phyloP scores from a whole-genome alignment of 1,284 basidiomycete species.

The Anthracocystis setariae region DNA sequence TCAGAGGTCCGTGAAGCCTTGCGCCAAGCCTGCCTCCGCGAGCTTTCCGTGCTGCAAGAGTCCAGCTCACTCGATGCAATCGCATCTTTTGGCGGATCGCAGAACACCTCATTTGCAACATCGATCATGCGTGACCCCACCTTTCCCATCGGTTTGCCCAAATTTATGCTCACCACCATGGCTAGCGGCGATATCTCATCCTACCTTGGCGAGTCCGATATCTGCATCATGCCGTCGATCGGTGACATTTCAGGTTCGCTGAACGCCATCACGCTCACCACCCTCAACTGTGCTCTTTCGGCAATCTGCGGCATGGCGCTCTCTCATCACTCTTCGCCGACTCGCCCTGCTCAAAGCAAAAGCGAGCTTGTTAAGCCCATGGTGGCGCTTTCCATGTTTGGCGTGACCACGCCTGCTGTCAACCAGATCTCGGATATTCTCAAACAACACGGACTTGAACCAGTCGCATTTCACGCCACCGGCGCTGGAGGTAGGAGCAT shows the following conservation, averaged over 20 bases:
- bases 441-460: conserved; percentile 27
- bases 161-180: conserved; percentile 47
- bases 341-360: neutral
- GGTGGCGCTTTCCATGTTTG: conserved; percentile 47
- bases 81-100: conserved; percentile 42
- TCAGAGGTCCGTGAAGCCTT: conserved; percentile 19
- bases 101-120: conserved; percentile 40
- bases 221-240: conserved; percentile 42
- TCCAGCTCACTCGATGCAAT: conserved; percentile 18
- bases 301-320: conserved; percentile 45
- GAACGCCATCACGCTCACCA: conserved; percentile 34
- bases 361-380: conserved; percentile 19
- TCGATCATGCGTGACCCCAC: conserved; percentile 34
- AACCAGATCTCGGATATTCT: conserved; percentile 33
- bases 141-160: conserved; percentile 42
- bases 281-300: conserved; percentile 22
- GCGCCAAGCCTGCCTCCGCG: conserved; percentile 11
- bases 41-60: conserved; percentile 7
- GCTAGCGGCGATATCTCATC: conserved; percentile 37
- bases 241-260: conserved; percentile 45
- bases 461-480: conserved; percentile 46
- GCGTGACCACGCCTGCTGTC: conserved; percentile 37
- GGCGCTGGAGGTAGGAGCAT: conserved; percentile 42
- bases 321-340: neutral
- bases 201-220: conserved; percentile 43